phyloP scores from a whole-genome alignment of 2,329 filamentous ascomycete genomes.

The Tolypocladium nubicola region DNA sequence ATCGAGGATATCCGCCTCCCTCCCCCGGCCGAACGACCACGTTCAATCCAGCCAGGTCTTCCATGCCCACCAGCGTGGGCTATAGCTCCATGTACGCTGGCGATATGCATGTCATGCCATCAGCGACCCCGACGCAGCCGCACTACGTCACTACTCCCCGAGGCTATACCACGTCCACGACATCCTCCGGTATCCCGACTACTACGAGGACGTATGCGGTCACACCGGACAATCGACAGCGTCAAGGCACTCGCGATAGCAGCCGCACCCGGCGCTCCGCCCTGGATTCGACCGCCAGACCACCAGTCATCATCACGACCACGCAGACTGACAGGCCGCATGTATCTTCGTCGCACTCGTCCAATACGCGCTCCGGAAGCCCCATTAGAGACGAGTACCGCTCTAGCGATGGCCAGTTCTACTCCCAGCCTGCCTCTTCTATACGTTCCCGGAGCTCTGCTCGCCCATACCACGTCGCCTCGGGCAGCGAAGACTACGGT shows the following conservation, averaged over 20 bases:
- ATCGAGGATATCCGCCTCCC: constrained; percentile 23
- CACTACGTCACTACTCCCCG: constrained; percentile 22
- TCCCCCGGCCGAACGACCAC: constrained; percentile 32
- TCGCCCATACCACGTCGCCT: constrained; percentile 34
- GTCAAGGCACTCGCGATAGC: constrained; percentile 35
- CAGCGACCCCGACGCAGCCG: constrained; percentile 22
- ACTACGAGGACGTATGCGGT: constrained; percentile 47
- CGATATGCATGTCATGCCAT: constrained; percentile 43
- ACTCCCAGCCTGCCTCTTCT: constrained; percentile 48
- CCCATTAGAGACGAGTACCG: constrained; percentile 42
- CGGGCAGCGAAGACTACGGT: constrained; percentile 41
- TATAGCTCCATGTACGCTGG: constrained; percentile 40
- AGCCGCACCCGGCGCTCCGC: constrained; percentile 41
- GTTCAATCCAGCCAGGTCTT: constrained; percentile 40
- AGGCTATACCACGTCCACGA: constrained; percentile 21
- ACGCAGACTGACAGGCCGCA: constrained; percentile 33
- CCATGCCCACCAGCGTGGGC: constrained; percentile 39
- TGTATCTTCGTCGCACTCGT: constrained; percentile 26
- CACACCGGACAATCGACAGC: constrained; percentile 40
- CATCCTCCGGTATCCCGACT: constrained; percentile 25
- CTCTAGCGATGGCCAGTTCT: constrained; percentile 39
- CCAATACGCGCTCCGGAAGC: constrained; percentile 27
- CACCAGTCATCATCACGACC: constrained; percentile 48
- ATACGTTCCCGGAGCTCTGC: constrained; percentile 38
- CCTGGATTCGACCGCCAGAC: constrained; percentile 36